Conservation (phyloP, 2,329 filamentous ascomycete genomes). For the Leptographium flavum region DNA sequence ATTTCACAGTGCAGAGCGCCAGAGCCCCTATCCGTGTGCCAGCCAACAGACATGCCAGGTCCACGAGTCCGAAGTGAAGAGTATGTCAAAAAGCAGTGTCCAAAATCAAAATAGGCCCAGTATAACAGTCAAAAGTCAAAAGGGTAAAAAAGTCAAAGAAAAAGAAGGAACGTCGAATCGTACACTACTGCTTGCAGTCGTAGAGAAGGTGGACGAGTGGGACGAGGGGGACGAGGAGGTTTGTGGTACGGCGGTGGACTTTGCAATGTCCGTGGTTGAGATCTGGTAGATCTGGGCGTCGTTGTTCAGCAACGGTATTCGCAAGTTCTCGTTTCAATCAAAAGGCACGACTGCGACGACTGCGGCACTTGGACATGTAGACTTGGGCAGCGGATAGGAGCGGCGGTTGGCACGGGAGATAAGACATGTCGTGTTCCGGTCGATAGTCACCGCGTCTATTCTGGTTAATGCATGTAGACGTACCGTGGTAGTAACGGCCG, state of each 20-base stretch:
- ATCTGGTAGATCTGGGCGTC: conserved; percentile 1
- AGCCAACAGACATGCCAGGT: neutral
- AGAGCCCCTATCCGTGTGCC: conserved; percentile 3
- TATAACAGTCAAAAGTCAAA: neutral
- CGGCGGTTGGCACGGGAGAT: neutral
- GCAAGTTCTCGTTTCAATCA: neutral
- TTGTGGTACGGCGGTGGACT: neutral
- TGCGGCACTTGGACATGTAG: neutral
- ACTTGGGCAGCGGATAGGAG: neutral
- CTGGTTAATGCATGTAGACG: neutral
- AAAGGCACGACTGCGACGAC: neutral
- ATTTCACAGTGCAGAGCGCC: neutral
- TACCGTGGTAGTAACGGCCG: conserved; percentile 3
- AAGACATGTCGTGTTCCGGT: neutral
- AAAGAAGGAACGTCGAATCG: neutral
- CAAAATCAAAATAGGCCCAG: neutral
- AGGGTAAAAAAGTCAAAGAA: conserved; percentile 6
- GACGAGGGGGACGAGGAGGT: neutral
- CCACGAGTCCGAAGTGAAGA: no score
- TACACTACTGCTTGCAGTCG: conserved; percentile 8
- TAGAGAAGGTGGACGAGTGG: neutral
- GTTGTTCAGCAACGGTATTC: conserved; percentile 2
- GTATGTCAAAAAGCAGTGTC: neutral
- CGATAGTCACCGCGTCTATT: neutral
- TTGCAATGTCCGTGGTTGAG: neutral